Evolutionary conservation across 176 grass and related monocot species (phyloP).

Genomic region (Cenchrus fungigraminus): DNA sequence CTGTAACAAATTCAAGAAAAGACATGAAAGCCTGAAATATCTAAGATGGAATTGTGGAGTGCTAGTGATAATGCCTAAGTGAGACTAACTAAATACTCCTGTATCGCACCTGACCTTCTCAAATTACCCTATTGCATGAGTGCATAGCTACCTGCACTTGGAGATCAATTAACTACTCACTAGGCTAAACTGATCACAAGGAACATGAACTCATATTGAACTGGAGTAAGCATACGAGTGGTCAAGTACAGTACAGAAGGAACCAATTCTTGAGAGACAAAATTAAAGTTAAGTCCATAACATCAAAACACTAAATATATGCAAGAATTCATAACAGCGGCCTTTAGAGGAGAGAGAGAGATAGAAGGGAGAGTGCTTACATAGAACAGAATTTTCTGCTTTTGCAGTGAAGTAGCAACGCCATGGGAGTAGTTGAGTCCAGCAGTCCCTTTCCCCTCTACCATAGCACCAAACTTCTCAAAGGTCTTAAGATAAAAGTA

Average conservation of each 20-base stretch:
- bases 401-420: conserved; percentile 27
- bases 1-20: conserved; percentile 3
- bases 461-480: neutral
- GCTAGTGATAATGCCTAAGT: neutral
- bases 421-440: conserved; percentile 16
- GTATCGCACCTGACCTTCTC: neutral
- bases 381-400: conserved; percentile 12
- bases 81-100: neutral
- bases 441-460: neutral
- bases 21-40: neutral
- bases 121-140: neutral
- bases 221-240: neutral
- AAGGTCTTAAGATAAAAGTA: conserved; percentile 13
- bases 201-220: neutral
- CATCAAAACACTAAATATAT: neutral
- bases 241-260: neutral
- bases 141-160: neutral
- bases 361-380: neutral
- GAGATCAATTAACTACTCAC: neutral
- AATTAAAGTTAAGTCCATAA: neutral
- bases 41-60: neutral
- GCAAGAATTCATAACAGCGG: neutral
- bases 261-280: neutral
- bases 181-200: neutral
- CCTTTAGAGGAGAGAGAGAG: neutral